phyloP scores from a whole-genome alignment of 345 rosid genomes.

The Sonneratia alba region DNA sequence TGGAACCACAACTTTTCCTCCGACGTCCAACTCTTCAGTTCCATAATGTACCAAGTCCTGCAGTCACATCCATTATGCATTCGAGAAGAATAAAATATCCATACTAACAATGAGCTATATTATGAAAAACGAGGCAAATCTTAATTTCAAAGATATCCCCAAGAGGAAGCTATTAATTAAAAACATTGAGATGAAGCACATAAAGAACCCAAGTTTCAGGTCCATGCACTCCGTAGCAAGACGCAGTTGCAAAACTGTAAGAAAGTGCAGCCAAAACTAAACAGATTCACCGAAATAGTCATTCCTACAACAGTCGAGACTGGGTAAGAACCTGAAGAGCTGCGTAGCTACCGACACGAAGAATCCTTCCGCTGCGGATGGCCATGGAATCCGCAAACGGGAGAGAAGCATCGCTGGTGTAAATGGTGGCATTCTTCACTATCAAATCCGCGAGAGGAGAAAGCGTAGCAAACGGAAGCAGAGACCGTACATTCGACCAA shows the following conservation, averaged over 20 bases:
- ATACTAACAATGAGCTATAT: neutral
- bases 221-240: neutral
- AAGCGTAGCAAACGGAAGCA: slow-evolving; percentile 22
- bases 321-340: slow-evolving; percentile 42
- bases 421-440: slow-evolving; percentile 60
- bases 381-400: slow-evolving; percentile 80
- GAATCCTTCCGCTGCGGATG: slow-evolving; percentile 54
- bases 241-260: neutral
- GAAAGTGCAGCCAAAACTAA: too few relatives aligned
- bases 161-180: neutral
- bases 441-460: slow-evolving; percentile 50
- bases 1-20: slow-evolving; percentile 74
- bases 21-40: slow-evolving; percentile 52
- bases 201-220: too few relatives aligned
- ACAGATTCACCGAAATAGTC: neutral
- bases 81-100: neutral
- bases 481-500: slow-evolving; percentile 30
- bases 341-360: slow-evolving; percentile 58
- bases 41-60: slow-evolving; percentile 52
- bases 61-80: slow-evolving; percentile 6
- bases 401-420: slow-evolving; percentile 57
- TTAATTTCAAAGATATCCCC: neutral
- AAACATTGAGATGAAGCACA: too few relatives aligned
- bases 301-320: neutral
- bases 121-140: neutral